Evolutionary conservation across 352 stramenopile species (phyloP), one percentile per base, ranked within the genome.

Genomic region (Salisapilia sapeloensis): DNA sequence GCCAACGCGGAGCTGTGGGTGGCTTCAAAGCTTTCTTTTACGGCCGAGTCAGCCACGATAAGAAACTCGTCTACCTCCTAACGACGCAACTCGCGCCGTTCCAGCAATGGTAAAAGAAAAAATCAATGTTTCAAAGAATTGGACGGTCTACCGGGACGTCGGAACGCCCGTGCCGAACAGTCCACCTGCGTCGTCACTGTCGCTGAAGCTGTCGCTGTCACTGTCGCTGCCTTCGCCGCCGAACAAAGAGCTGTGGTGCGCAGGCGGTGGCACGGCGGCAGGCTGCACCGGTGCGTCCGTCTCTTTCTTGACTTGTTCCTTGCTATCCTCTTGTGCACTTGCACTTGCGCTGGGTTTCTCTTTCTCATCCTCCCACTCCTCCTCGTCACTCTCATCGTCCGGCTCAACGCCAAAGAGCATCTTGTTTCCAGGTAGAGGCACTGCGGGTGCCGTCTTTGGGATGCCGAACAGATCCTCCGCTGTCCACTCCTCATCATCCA

Each of bases 41-140:
- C 63, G 74, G 74, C n/a, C 67, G 71, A 26, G 83, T 81, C 56
- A 75, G 75, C 42, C 59, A 82, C 46, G 60, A 75, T 27, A 63
- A 80, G 39, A 64, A 83, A 47, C 80, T 84, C 65, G 41, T 90
- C 40, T 86, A 86, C 55, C 69, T 90, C 48, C 81, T 86, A 50
- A 82, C 66, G 34, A 60, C 81, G 38, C 74, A 80, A 42, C 60
- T 90, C 33, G 74, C 74, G 30, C 63, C 63, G 38, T 70, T 61
- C 38, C 74, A 90, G 47, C 43, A 79, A 33, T 90, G 74, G 74
- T 89, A 77, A 31, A n/a, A n/a, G n/a, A n/a, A n/a, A n/a, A n/a
- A n/a, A n/a, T n/a, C n/a, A n/a, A n/a, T n/a, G n/a, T n/a, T n/a
- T n/a, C n/a, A n/a, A n/a, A n/a, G n/a, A n/a, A n/a, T n/a, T n/a